Conservation (phyloP, 495 filamentous ascomycete species). For the Alectoria sarmentosa region DNA sequence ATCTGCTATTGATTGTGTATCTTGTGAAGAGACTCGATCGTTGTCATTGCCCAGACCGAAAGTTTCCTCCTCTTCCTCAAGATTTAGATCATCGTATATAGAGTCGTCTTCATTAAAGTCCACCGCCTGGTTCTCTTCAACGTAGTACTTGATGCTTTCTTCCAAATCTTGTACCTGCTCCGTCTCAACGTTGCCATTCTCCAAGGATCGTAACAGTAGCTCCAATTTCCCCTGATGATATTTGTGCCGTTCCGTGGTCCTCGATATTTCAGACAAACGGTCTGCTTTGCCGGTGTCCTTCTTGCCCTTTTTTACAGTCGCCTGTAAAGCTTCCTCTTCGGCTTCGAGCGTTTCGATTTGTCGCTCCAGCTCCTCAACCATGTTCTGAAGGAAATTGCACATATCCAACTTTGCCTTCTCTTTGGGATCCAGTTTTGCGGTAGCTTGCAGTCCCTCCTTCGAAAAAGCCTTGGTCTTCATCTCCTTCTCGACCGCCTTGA, state of each 20-base stretch:
- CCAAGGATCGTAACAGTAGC: slow-evolving; percentile 77
- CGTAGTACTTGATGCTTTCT: slow-evolving; percentile 91
- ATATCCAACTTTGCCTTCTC: slow-evolving; percentile 87
- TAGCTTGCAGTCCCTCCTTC: slow-evolving; percentile 88
- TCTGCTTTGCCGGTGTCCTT: slow-evolving; percentile 75
- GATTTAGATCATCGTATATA: slow-evolving; percentile 92
- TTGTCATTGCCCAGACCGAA: slow-evolving; percentile 78
- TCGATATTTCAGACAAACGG: slow-evolving; percentile 77
- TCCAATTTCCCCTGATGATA: slow-evolving; percentile 94
- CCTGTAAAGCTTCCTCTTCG: slow-evolving; percentile 78
- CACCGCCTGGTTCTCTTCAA: slow-evolving; percentile 76
- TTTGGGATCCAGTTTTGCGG: slow-evolving; percentile 87
- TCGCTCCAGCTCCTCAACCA: slow-evolving; percentile 89
- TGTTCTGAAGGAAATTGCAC: slow-evolving; percentile 71
- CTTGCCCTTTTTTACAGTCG: slow-evolving; percentile 89
- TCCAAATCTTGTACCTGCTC: slow-evolving; percentile 80
- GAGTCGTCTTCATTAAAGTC: slow-evolving; percentile 88
- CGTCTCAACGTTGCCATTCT: slow-evolving; percentile 84
- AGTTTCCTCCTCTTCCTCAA: slow-evolving; percentile 80
- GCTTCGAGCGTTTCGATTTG: slow-evolving; percentile 91
- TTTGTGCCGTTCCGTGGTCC: slow-evolving; percentile 84
- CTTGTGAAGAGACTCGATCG: slow-evolving; percentile 88
- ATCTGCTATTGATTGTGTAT: slow-evolving; percentile 86
- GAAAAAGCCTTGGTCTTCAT: slow-evolving; percentile 99
- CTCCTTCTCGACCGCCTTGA: slow-evolving; percentile 99